phyloP scores from a whole-genome alignment of 305 asterid species.

The Fraxinus nigra region DNA sequence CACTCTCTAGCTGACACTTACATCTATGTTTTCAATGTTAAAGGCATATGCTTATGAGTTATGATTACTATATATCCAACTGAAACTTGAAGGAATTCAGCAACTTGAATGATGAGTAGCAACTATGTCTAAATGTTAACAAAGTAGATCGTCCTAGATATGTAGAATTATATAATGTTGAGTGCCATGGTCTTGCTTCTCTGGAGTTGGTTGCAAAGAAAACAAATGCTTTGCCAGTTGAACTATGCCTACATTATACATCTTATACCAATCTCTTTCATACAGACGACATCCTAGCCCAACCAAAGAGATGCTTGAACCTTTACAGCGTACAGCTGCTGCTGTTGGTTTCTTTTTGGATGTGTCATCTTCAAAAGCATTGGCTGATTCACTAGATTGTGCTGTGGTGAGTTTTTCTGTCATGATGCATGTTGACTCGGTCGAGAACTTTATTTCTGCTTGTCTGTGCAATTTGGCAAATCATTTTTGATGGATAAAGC shows the following conservation, averaged over 20 bases:
- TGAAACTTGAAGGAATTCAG: not conserved
- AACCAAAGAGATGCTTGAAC: slow-evolving; percentile 98
- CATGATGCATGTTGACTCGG: slow-evolving; percentile 16
- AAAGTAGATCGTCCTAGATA: slow-evolving; percentile 9
- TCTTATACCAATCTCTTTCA: slow-evolving; percentile 20
- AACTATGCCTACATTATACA: slow-evolving; percentile 11
- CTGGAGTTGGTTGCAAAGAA: not conserved
- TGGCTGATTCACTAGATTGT: slow-evolving; percentile 96
- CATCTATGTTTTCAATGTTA: not conserved
- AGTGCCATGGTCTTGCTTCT: slow-evolving; percentile 16
- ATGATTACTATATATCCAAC: slow-evolving; percentile 11
- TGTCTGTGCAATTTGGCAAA: slow-evolving; percentile 5
- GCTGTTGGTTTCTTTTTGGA: slow-evolving; percentile 86
- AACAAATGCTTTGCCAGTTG: not conserved
- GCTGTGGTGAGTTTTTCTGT: slow-evolving; percentile 73
- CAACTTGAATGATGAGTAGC: not conserved
- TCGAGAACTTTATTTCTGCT: slow-evolving; percentile 14
- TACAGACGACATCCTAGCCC: slow-evolving; percentile 98
- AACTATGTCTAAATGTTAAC: not conserved
- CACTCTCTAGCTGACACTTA: not conserved
- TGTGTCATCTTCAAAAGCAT: slow-evolving; percentile 87
- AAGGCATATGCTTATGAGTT: not conserved
- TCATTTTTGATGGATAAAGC: not conserved
- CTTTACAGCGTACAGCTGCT: slow-evolving; percentile 86
- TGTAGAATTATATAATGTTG: slow-evolving; percentile 16